Percentiles rank a stretch among this genome's conserved stretches.
Evolutionary conservation across 2,329 filamentous ascomycete species (phyloP).

Genomic region (Epichloe baconii): DNA sequence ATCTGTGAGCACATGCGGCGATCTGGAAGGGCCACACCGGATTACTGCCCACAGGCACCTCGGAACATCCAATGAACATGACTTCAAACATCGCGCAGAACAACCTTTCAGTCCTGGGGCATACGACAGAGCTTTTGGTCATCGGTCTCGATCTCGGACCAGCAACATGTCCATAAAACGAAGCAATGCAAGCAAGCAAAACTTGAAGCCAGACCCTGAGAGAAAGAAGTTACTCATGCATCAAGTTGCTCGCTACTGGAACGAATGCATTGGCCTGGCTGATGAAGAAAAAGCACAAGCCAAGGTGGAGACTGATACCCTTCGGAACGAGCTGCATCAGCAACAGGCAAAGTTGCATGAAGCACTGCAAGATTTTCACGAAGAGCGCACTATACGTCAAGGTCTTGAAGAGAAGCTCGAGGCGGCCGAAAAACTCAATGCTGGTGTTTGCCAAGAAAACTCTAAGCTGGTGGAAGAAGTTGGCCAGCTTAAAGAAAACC

Average conservation of each 20-base stretch:
- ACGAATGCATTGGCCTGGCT: constrained; percentile 19
- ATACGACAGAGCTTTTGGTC: neutral
- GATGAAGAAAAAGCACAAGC: constrained; percentile 17
- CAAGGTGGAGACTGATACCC: constrained; percentile 13
- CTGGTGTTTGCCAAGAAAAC: constrained; percentile 12
- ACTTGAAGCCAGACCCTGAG: constrained; percentile 8
- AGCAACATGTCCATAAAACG: constrained; percentile 23
- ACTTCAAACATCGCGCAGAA: neutral
- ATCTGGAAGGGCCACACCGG: constrained; percentile 17
- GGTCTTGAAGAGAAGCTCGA: constrained; percentile 12
- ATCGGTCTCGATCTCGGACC: constrained; percentile 15
- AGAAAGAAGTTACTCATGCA: constrained; percentile 20
- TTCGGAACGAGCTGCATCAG: constrained; percentile 13
- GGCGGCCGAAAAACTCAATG: constrained; percentile 13
- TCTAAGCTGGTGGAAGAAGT: constrained; percentile 16
- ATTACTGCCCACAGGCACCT: constrained; percentile 9
- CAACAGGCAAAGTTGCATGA: constrained; percentile 7
- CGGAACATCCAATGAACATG: neutral
- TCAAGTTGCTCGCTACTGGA: constrained; percentile 20
- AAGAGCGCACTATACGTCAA: constrained; percentile 15
- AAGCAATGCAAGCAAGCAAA: constrained; percentile 8
- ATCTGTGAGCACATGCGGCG: constrained; percentile 17
- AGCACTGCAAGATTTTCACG: constrained; percentile 9
- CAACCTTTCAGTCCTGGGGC: neutral
- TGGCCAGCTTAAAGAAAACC: constrained; percentile 13